These are phyloP conservation scores for Fusarium sp. DNA, from an alignment of 2,329 filamentous ascomycete genomes.

Conservation along the genomic window DNA sequence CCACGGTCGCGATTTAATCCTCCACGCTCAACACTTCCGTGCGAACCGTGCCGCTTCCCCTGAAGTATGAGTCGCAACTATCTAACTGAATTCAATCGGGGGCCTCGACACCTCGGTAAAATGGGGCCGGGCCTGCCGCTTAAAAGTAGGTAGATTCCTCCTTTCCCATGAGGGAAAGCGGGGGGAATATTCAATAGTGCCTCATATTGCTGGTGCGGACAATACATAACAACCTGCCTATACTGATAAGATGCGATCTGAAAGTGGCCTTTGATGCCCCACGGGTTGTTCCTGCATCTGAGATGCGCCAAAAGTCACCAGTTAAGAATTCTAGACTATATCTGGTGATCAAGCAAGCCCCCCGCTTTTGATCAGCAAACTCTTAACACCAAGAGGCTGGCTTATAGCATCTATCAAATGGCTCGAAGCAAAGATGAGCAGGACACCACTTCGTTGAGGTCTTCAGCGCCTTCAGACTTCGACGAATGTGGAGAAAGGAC, in stretches of 20 bases:
- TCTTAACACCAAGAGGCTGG: constrained; percentile 3
- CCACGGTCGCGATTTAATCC: neutral
- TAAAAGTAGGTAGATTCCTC: neutral
- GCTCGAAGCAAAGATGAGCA: constrained; percentile 14
- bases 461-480: constrained; percentile 7
- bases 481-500: constrained; percentile 22
- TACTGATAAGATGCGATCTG: constrained; percentile 15
- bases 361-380: constrained; percentile 10
- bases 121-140: neutral
- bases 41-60: constrained; percentile 20
- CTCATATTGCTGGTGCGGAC: neutral
- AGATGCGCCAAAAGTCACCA: constrained; percentile 19
- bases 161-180: neutral
- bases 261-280: constrained; percentile 5
- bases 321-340: constrained; percentile 21
- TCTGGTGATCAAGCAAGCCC: constrained; percentile 25
- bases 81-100: neutral
- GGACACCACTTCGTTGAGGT: constrained; percentile 19
- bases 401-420: neutral
- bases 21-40: constrained; percentile 4
- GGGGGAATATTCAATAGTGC: constrained; percentile 1
- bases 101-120: constrained; percentile 4
- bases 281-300: constrained; percentile 32
- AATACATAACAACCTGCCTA: neutral
- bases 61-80: constrained; percentile 4